Percentiles rank a stretch among this genome's conserved stretches.
These are phyloP conservation scores for Ophioceras dolichostomum DNA, from an alignment of 2,329 filamentous ascomycete species.

Conservation along the genomic window DNA sequence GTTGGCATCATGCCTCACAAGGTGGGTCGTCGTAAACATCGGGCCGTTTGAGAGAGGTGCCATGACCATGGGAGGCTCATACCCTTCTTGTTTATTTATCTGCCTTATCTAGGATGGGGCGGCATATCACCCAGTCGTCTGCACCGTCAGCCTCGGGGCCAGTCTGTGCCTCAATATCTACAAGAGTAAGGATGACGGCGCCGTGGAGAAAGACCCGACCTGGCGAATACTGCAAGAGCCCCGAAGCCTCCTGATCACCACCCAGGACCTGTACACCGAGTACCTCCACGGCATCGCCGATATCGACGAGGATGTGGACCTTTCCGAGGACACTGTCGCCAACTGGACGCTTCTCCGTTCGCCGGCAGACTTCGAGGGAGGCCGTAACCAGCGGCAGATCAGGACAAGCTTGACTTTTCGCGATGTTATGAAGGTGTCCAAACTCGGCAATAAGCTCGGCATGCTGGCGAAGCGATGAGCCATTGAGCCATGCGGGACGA, in stretches of 20 bases:
- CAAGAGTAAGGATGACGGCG: conserved; percentile 47
- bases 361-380: conserved; percentile 29
- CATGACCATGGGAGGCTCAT: conserved; percentile 11
- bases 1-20: conserved; percentile 98
- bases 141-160: conserved; percentile 76
- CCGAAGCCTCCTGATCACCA: conserved; percentile 66
- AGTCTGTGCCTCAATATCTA: conserved; percentile 70
- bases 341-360: conserved; percentile 61
- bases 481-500: too few species aligned
- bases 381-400: conserved; percentile 42
- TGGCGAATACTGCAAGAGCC: conserved; percentile 69
- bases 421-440: conserved; percentile 75
- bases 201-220: conserved; percentile 35
- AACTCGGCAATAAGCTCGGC: conserved; percentile 54
- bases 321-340: conserved; percentile 48
- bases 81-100: neutral
- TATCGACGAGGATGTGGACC: conserved; percentile 49
- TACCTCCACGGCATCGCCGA: conserved; percentile 67
- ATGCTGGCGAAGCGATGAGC: conserved; percentile 25
- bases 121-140: conserved; percentile 79
- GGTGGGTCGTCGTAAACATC: conserved; percentile 18
- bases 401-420: conserved; percentile 69
- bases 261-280: conserved; percentile 52
- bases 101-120: conserved; percentile 48
- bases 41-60: conserved; percentile 1